phyloP scores from a whole-genome alignment of 2,329 filamentous ascomycete species.

The Stylonectria norvegica region DNA sequence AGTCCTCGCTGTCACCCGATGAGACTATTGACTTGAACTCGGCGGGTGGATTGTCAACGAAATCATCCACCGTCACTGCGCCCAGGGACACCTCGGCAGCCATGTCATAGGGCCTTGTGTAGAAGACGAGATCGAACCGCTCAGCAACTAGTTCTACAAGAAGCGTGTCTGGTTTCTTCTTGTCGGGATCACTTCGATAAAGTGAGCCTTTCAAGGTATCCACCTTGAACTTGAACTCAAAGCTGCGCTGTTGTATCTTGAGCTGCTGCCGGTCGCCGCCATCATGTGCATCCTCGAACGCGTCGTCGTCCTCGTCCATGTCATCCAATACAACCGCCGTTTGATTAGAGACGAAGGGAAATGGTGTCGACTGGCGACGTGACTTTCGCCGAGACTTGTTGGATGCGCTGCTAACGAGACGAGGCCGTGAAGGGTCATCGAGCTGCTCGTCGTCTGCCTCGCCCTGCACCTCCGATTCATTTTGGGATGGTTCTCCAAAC shows the following conservation, averaged over 20 bases:
- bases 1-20: slow-evolving; percentile 69
- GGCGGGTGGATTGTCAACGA: slow-evolving; percentile 81
- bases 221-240: slow-evolving; percentile 96
- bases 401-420: slow-evolving; percentile 46
- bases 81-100: slow-evolving; percentile 85
- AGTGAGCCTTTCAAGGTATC: slow-evolving; percentile 91
- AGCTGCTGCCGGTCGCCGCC: slow-evolving; percentile 54
- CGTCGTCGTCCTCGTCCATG: slow-evolving; percentile 64
- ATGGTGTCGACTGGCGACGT: slow-evolving; percentile 62
- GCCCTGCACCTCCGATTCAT: slow-evolving; percentile 19
- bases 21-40: slow-evolving; percentile 99
- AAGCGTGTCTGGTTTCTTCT: slow-evolving; percentile 70
- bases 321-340: slow-evolving; percentile 78
- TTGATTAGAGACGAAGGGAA: slow-evolving; percentile 68
- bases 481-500: slow-evolving; percentile 49
- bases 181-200: slow-evolving; percentile 79
- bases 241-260: slow-evolving; percentile 81
- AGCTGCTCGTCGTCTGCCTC: too few species aligned
- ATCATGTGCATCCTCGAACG: slow-evolving; percentile 65
- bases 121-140: slow-evolving; percentile 82
- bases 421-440: slow-evolving; percentile 37
- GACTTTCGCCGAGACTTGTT: slow-evolving; percentile 42
- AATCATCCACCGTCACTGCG: slow-evolving; percentile 86
- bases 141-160: slow-evolving; percentile 90
- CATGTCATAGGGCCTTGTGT: slow-evolving; percentile 87